Percentiles rank a stretch among this genome's conserved stretches.
These are phyloP conservation scores for Russula earlei DNA, from an alignment of 768 basidiomycete genomes.

Conservation along the genomic window DNA sequence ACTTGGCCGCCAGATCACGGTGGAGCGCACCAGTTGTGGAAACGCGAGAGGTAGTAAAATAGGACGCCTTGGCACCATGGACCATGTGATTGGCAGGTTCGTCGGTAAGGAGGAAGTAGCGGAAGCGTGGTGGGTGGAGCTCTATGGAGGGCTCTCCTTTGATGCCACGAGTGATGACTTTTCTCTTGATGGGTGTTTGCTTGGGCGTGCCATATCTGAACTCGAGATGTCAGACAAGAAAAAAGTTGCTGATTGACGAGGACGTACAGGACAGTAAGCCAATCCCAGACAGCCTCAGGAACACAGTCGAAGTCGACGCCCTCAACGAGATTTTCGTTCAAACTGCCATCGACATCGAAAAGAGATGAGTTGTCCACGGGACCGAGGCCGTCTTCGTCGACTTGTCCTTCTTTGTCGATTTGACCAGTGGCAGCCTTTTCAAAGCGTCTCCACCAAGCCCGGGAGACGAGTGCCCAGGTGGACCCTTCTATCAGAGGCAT, in stretches of 20 bases:
- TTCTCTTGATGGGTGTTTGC: conserved; percentile 48
- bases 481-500: conserved; percentile 53
- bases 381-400: conserved; percentile 55
- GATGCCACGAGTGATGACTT: conserved; percentile 53
- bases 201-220: conserved; percentile 62
- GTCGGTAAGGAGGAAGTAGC: conserved; percentile 37
- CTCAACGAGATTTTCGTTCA: conserved; percentile 43
- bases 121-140: conserved; percentile 58
- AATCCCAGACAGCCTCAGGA: conserved; percentile 61
- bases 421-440: conserved; percentile 59
- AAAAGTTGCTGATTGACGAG: background rate
- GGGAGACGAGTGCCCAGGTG: conserved; percentile 69
- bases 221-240: background rate
- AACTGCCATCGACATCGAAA: conserved; percentile 42
- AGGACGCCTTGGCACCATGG: conserved; percentile 24
- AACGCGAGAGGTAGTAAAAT: conserved; percentile 41
- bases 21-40: conserved; percentile 38
- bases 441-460: conserved; percentile 70
- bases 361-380: conserved; percentile 69
- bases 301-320: conserved; percentile 68
- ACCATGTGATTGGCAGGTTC: conserved; percentile 23
- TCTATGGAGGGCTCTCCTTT: conserved; percentile 49
- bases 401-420: conserved; percentile 54
- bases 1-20: conserved; percentile 19
- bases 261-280: conserved; percentile 60